Conservation (phyloP, 2,329 filamentous ascomycete species). For the Zalaria sp. region DNA sequence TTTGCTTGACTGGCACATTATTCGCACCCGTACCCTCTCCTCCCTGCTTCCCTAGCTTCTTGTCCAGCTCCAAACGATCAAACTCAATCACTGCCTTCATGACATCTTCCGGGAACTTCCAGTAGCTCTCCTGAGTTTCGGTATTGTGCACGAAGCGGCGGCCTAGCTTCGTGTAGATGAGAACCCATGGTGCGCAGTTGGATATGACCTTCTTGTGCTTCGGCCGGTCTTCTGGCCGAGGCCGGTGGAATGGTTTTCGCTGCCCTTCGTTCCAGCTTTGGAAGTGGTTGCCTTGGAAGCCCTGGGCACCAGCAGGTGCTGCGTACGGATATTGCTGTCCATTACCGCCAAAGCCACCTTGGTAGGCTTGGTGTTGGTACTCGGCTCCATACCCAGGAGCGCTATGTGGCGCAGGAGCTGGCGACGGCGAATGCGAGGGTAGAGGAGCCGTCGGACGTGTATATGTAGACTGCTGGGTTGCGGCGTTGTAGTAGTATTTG, state of each 20-base stretch:
- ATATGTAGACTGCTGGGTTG: slow-evolving; percentile 78
- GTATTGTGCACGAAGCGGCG: slow-evolving; percentile 84
- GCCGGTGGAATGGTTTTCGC: slow-evolving; percentile 39
- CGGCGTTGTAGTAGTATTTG: slow-evolving; percentile 73
- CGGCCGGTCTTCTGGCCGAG: slow-evolving; percentile 66
- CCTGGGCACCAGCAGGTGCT: background rate
- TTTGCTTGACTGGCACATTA: slow-evolving; percentile 5
- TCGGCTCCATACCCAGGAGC: background rate
- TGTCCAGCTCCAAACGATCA: slow-evolving; percentile 56
- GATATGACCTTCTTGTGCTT: slow-evolving; percentile 68
- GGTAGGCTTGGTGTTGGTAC: background rate
- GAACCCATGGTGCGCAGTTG: slow-evolving; percentile 69
- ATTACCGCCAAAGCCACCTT: background rate
- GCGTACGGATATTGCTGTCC: background rate
- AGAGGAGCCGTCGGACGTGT: slow-evolving; percentile 43
- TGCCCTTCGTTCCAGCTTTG: background rate
- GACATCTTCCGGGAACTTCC: slow-evolving; percentile 83
- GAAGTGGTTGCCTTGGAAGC: slow-evolving; percentile 21
- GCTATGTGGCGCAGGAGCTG: background rate
- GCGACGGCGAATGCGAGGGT: slow-evolving; percentile 1
- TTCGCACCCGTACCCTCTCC: slow-evolving; percentile 14
- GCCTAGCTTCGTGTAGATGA: slow-evolving; percentile 86
- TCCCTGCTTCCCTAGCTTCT: slow-evolving; percentile 32
- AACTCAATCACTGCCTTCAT: slow-evolving; percentile 61
- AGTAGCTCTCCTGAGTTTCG: slow-evolving; percentile 76